Base-by-base conservation (phyloP, 371 early-diverging fungal genomes). In the Batkoa obscura region DNA sequence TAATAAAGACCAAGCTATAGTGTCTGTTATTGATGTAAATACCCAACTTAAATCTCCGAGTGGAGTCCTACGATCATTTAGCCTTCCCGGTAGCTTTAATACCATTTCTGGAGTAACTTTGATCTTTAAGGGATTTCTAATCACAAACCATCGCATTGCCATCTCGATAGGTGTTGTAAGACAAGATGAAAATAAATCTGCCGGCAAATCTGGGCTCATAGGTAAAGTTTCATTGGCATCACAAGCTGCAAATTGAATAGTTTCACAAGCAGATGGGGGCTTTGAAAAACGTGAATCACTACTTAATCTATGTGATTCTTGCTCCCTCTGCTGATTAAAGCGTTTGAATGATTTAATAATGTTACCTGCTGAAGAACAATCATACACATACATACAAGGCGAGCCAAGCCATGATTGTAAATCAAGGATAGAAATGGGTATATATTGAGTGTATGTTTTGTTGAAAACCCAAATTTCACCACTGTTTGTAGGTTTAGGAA, bases 401-500 rank as follows among this genome's bases (percentile, higher is more conserved):
- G 93, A 82, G n/a, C 94, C 93, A 1, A 93, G 68, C 92, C 93
- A 93, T 35, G 79, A 75, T 67, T 92, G 90, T 42, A 97, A 66
- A 66, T 94, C 94, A 64, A 82, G 75, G 13, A 93, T 69, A 15
- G 86, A 84, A 3, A 94, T 84, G 2, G 96, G 98, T 54, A 97
- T 88, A 71, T 97, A 97, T 71, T 97, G 96, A 15, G 95, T 94
- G 72, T 89, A 95, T 58, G 80, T 81, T 59, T 86, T 84, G 74
- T 97, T 95, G 62, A 95, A 97, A 38, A 92, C 95, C 98, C 98
- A 97, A 41, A 95, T 82, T 66, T 97, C 98, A 43, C 98, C 98
- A 59, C 87, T 88, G 3, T 76, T 66, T 1, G 96, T 94, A 2
- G 96, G 94, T 56, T 84, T 84, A 10, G 98, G 98, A 15, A 97